Percentiles rank a stretch among this genome's conserved stretches.
Conservation (phyloP, 1,284 basidiomycete species). For the Ganoderma sinense region DNA sequence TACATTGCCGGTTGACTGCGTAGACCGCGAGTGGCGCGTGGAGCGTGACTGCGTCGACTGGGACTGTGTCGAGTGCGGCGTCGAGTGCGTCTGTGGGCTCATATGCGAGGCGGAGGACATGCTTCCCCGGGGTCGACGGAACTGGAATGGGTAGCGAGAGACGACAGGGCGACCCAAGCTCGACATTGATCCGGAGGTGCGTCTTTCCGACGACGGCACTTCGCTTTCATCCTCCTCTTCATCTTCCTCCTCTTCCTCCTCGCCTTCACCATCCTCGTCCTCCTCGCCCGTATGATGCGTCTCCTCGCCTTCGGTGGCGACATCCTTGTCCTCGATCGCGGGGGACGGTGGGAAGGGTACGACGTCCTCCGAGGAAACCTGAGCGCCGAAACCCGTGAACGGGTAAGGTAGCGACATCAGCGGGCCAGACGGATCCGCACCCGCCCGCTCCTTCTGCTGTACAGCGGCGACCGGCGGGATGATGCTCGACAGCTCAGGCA, state of each 20-base stretch:
- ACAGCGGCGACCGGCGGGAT: slow-evolving; percentile 42
- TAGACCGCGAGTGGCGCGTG: slow-evolving; percentile 50
- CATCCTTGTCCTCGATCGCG: slow-evolving; percentile 36
- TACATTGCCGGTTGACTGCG: slow-evolving; percentile 64
- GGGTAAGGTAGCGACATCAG: slow-evolving; percentile 61
- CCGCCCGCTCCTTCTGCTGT: slow-evolving; percentile 36
- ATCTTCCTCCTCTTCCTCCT: slow-evolving; percentile 46
- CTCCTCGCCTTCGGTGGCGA: slow-evolving; percentile 36
- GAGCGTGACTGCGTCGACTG: slow-evolving; percentile 53
- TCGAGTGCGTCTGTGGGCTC: slow-evolving; percentile 48
- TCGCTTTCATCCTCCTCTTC: slow-evolving; percentile 53
- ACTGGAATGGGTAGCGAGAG: slow-evolving; percentile 75
- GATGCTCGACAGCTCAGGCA: slow-evolving; percentile 49
- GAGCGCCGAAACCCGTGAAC: slow-evolving; percentile 62
- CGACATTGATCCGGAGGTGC: slow-evolving; percentile 79
- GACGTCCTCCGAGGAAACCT: slow-evolving; percentile 62
- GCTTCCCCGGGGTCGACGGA: slow-evolving; percentile 58
- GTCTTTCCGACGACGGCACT: slow-evolving; percentile 56
- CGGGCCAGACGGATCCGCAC: slow-evolving; percentile 36
- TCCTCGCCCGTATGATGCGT: slow-evolving; percentile 36
- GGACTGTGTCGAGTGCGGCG: slow-evolving; percentile 45
- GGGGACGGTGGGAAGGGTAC: slow-evolving; percentile 78
- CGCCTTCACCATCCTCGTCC: slow-evolving; percentile 37
- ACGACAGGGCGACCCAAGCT: slow-evolving; percentile 78
- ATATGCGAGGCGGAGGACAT: slow-evolving; percentile 47